Evolutionary conservation across 345 rosid genomes (phyloP).

Genomic region (Salix brachista): DNA sequence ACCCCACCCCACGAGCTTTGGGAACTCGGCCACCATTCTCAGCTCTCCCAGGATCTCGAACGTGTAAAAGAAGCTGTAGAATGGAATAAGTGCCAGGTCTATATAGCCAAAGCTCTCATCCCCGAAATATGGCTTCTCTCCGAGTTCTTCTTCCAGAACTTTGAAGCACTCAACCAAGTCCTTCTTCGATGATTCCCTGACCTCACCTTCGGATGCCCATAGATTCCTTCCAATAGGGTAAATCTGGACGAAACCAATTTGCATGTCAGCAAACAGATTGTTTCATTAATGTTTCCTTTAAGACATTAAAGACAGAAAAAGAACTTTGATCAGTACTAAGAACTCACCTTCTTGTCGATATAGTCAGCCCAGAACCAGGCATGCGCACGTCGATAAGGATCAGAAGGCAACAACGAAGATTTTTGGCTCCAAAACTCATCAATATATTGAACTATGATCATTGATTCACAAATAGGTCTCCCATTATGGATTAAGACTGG

Average conservation of each 20-base stretch:
- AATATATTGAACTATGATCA: conserved; percentile 11
- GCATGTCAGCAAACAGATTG: not conserved
- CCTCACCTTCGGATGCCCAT: conserved; percentile 3
- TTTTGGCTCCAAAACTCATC: conserved; percentile 12
- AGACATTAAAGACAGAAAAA: not conserved
- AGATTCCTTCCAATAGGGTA: not conserved
- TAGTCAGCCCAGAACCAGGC: conserved; percentile 23
- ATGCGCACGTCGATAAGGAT: conserved; percentile 11
- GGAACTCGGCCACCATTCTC: conserved; percentile 7
- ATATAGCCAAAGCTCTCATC: conserved; percentile 11
- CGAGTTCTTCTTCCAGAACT: conserved; percentile 9
- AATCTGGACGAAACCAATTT: too few relatives aligned
- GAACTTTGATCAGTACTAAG: not conserved
- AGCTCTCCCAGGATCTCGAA: conserved; percentile 1
- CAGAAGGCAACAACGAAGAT: conserved; percentile 9
- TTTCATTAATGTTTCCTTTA: not conserved
- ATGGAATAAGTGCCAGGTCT: conserved; percentile 11
- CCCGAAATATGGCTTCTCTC: conserved; percentile 1
- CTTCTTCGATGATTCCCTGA: not conserved
- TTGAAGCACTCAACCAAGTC: conserved; percentile 2
- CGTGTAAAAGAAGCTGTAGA: conserved; percentile 1
- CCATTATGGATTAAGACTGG: not conserved
- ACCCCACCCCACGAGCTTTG: conserved; percentile 13
- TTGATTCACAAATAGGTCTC: conserved; percentile 11
- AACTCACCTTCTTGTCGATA: conserved; percentile 2